Evolutionary conservation across 1,139 yeast genomes (phyloP), one percentile per base, ranked within the genome.

Genomic region (Hemisphaericaspora xylofermentans): DNA sequence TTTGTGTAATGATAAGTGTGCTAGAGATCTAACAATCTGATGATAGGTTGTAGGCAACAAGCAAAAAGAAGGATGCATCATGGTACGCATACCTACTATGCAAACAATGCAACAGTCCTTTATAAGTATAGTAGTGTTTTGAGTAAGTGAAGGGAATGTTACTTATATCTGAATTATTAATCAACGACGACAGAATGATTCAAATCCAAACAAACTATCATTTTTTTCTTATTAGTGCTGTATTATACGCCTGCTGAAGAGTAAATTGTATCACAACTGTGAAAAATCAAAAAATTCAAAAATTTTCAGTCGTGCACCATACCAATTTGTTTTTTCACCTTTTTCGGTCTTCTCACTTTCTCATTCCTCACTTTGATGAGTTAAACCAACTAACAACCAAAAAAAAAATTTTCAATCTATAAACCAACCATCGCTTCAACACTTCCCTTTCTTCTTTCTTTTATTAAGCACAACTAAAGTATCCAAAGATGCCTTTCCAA

Each of bases 401-500:
- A 26, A 13, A 34, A 39, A 39, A 40, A 21, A 28, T 40, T 40
- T 36, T 33, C 34, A 22, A 6, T 18, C 2, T 19, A 26, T 14
- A 9, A 12, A 13, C 18, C 24, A 15, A 17, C n/a, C 24, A 7
- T 25, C 16, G 15, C 22, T 14, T 18, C 5, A 9, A 24, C 6
- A 24, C 13, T 24, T 24, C 12, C 27, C 27, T 9, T 24, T 24
- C 27, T 24, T 24, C 13, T 24, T 24, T 31, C n/a, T 13, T 17
- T 2, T 30, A 4, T 15, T 12, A 16, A 18, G 16, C 15, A 3
- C 21, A 25, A 25, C 14, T 21, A 27, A 5, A 33, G 22, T 22
- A 14, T 25, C 13, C 29, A 38, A 76, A 63, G 70, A 88, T 88
- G 96, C 79, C 82, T 66, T 88, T 88, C 89, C 72, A 76, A 64